Conservation (phyloP, 2,329 filamentous ascomycete genomes). For the Colletotrichum tofieldiae region DNA sequence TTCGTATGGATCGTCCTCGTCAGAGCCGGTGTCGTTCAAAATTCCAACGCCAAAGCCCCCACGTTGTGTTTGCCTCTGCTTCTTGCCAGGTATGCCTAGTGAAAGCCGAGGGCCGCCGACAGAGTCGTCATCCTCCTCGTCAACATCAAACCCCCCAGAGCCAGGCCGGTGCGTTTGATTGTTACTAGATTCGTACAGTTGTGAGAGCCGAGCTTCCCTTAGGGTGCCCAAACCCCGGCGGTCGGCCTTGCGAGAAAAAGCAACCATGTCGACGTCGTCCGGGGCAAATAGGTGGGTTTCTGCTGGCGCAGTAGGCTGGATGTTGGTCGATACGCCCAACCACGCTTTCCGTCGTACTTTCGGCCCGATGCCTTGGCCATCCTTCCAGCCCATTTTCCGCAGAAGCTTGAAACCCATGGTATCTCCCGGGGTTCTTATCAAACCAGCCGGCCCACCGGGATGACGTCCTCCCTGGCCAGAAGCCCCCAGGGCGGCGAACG, state of each 20-base stretch:
- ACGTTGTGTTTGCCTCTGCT: conserved; percentile 61
- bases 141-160: conserved; percentile 38
- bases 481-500: conserved; percentile 83
- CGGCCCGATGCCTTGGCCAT: conserved; percentile 92
- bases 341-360: conserved; percentile 84
- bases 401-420: conserved; percentile 90
- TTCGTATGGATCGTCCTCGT: conserved; percentile 95
- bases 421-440: conserved; percentile 82
- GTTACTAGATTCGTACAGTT: not conserved
- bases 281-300: conserved; percentile 86
- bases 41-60: conserved; percentile 90
- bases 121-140: not conserved
- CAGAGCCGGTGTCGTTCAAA: conserved; percentile 92
- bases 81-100: conserved; percentile 52
- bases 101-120: not conserved
- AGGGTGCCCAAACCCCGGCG: conserved; percentile 79
- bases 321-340: conserved; percentile 66
- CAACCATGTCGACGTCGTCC: conserved; percentile 80
- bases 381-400: conserved; percentile 95
- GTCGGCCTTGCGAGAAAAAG: conserved; percentile 76
- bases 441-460: conserved; percentile 70
- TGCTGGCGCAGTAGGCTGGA: conserved; percentile 54
- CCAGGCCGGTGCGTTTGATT: not conserved
- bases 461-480: conserved; percentile 61
- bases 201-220: conserved; percentile 68